A percentile compares a stretch with the other conserved stretches of the same genome.
phyloP scores from a whole-genome alignment of 2,329 filamentous ascomycete genomes.

The Shiraia sp. region DNA sequence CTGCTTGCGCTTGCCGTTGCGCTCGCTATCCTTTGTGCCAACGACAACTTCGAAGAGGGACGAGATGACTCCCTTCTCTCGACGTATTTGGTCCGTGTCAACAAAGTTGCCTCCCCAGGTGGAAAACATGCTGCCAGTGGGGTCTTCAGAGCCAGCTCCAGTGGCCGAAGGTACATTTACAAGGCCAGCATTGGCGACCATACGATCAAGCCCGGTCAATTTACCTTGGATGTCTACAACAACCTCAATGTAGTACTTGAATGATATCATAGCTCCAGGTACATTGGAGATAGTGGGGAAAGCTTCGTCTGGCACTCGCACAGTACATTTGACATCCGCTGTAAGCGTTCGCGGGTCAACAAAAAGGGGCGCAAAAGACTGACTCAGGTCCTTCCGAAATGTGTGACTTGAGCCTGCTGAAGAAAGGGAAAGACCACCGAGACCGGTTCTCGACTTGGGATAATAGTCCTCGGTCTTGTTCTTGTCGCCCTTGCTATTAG shows the following conservation, averaged over 20 bases:
- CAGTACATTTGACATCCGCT: slow-evolving; percentile 77
- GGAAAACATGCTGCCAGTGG: slow-evolving; percentile 52
- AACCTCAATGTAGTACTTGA: slow-evolving; percentile 92
- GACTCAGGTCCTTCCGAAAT: slow-evolving; percentile 93
- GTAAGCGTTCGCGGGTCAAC: slow-evolving; percentile 80
- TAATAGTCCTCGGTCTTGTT: slow-evolving; percentile 81
- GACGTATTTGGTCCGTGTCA: slow-evolving; percentile 81
- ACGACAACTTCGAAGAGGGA: slow-evolving; percentile 85
- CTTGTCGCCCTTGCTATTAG: slow-evolving; percentile 68
- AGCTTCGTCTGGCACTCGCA: slow-evolving; percentile 84
- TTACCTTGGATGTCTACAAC: slow-evolving; percentile 91
- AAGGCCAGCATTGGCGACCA: slow-evolving; percentile 59
- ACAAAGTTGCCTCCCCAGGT: slow-evolving; percentile 72
- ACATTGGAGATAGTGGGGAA: slow-evolving; percentile 92
- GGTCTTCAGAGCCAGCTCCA: slow-evolving; percentile 47
- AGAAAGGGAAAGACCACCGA: slow-evolving; percentile 83
- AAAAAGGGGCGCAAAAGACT: slow-evolving; percentile 85
- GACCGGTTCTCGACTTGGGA: slow-evolving; percentile 81
- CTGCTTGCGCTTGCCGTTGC: slow-evolving; percentile 52
- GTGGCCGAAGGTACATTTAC: slow-evolving; percentile 51
- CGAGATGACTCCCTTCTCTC: slow-evolving; percentile 89
- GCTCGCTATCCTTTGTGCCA: slow-evolving; percentile 77
- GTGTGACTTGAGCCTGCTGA: slow-evolving; percentile 85
- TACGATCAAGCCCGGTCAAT: slow-evolving; percentile 72
- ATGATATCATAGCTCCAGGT: slow-evolving; percentile 91